A percentile compares a stretch with the other conserved stretches of the same genome.
Conservation (phyloP, 1,139 yeast species). For the Meyerozyma smithsonii region DNA sequence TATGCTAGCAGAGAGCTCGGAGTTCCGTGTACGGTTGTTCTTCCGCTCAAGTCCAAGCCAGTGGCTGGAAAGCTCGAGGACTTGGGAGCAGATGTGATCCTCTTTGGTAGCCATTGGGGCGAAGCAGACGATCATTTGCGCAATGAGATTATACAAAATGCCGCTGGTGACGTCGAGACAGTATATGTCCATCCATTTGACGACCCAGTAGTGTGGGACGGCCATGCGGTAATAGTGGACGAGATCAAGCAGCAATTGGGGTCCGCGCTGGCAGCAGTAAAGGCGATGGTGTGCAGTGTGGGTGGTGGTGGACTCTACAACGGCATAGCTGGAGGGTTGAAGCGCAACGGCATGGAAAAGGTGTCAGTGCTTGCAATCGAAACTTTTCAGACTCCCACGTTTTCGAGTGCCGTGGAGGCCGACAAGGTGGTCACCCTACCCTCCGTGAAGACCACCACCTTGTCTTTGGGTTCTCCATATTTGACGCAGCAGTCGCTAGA, state of each 20-base stretch:
- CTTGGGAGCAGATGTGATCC: constrained; percentile 26
- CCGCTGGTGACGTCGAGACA: constrained; percentile 16
- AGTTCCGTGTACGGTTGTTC: constrained; percentile 35
- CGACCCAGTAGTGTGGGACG: constrained; percentile 35
- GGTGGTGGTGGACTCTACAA: constrained; percentile 44
- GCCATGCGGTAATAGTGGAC: constrained; percentile 32
- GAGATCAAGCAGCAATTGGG: constrained; percentile 13
- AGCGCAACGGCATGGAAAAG: constrained; percentile 14
- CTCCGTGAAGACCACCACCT: constrained; percentile 31
- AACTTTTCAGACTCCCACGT: constrained; percentile 36
- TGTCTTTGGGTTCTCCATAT: constrained; percentile 38
- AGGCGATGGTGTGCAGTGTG: constrained; percentile 36
- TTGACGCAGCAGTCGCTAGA: constrained; percentile 25
- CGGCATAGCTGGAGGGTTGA: constrained; percentile 31
- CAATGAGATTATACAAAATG: constrained; percentile 14
- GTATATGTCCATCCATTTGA: constrained; percentile 42
- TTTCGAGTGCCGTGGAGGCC: constrained; percentile 26
- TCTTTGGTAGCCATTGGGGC: constrained; percentile 31
- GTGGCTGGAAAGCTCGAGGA: constrained; percentile 21
- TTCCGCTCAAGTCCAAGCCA: constrained; percentile 26
- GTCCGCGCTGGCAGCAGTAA: constrained; percentile 16
- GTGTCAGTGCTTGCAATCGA: constrained; percentile 31
- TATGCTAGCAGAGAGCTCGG: constrained; percentile 25
- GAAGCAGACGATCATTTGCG: constrained; percentile 34
- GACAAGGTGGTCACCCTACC: constrained; percentile 25